Percentiles rank a stretch among this genome's conserved stretches.
Evolutionary conservation across 768 basidiomycete species (phyloP).

Genomic region (Termitomyces sp.): DNA sequence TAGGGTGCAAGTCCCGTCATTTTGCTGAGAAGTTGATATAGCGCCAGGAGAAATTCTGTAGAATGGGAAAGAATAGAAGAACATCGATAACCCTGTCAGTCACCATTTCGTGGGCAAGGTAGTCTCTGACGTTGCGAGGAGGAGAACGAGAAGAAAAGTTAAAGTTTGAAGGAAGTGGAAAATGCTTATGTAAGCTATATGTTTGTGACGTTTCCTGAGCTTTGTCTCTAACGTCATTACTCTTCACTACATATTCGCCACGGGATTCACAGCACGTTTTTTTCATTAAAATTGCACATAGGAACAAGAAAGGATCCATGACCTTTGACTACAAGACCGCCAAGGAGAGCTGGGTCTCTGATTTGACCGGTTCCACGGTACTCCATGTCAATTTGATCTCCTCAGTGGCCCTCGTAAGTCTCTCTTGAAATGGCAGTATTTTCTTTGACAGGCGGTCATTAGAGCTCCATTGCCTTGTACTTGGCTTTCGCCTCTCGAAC

Average conservation of each 20-base stretch:
- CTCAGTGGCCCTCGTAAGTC: conserved; percentile 29
- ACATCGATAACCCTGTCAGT: conserved; percentile 28
- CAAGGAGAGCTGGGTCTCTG: conserved; percentile 83
- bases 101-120: conserved; percentile 27
- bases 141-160: conserved; percentile 26
- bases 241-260: no score
- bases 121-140: conserved; percentile 24
- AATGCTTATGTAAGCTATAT: no score
- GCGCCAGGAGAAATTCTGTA: conserved; percentile 31
- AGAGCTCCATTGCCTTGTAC: conserved; percentile 76
- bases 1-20: conserved; percentile 28
- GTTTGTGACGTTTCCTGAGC: no score
- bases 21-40: conserved; percentile 29
- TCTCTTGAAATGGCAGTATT: not conserved
- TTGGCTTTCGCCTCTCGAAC: conserved; percentile 53
- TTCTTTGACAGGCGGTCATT: conserved; percentile 1
- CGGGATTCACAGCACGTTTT: not conserved
- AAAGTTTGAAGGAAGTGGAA: conserved; percentile 24
- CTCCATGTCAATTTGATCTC: conserved; percentile 67
- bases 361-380: conserved; percentile 67
- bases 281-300: no score
- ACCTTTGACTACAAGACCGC: conserved; percentile 58
- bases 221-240: conserved; percentile 26
- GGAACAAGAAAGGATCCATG: no score
- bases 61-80: conserved; percentile 28